These are phyloP conservation scores for Nothophaeocryptopus gaeumannii DNA, from an alignment of 2,329 filamentous ascomycete species.

Conservation along the genomic window DNA sequence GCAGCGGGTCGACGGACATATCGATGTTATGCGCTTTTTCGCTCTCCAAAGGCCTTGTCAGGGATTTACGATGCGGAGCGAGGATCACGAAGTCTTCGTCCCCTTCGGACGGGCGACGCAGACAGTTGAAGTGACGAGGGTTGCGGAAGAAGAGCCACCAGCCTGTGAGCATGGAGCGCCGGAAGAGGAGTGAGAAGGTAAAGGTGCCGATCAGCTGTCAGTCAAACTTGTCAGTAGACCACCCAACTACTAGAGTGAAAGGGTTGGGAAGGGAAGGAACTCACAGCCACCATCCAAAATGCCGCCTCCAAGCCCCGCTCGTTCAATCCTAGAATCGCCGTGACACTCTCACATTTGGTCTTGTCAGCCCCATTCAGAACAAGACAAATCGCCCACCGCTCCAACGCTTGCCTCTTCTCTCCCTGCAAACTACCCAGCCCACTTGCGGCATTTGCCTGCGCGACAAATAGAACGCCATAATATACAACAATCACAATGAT, in stretches of 20 bases:
- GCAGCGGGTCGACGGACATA: too few species aligned
- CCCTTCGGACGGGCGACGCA: constrained; percentile 9
- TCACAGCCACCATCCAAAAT: constrained; percentile 62
- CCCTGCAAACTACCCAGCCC: constrained; percentile 52
- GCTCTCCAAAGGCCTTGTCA: constrained; percentile 13
- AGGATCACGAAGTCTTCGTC: constrained; percentile 18
- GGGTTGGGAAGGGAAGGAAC: background rate
- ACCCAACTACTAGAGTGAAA: background rate
- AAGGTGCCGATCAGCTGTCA: constrained; percentile 72
- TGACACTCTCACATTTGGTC: constrained; percentile 57
- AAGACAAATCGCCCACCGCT: constrained; percentile 66
- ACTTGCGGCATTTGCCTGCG: constrained; percentile 61
- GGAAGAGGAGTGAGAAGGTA: constrained; percentile 71
- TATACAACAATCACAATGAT: constrained; percentile 79
- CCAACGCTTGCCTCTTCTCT: constrained; percentile 48
- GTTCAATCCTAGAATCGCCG: constrained; percentile 52
- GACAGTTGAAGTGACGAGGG: constrained; percentile 4
- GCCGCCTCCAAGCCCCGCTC: constrained; percentile 69
- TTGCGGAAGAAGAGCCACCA: constrained; percentile 63
- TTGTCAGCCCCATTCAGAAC: constrained; percentile 56
- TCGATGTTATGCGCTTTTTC: constrained; percentile 5
- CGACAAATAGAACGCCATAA: constrained; percentile 77
- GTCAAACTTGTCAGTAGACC: background rate
- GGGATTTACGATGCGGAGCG: constrained; percentile 18
- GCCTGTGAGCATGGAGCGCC: constrained; percentile 71